These are phyloP conservation scores for Fusarium drepaniforme DNA, from an alignment of 2,329 filamentous ascomycete genomes.

Conservation along the genomic window DNA sequence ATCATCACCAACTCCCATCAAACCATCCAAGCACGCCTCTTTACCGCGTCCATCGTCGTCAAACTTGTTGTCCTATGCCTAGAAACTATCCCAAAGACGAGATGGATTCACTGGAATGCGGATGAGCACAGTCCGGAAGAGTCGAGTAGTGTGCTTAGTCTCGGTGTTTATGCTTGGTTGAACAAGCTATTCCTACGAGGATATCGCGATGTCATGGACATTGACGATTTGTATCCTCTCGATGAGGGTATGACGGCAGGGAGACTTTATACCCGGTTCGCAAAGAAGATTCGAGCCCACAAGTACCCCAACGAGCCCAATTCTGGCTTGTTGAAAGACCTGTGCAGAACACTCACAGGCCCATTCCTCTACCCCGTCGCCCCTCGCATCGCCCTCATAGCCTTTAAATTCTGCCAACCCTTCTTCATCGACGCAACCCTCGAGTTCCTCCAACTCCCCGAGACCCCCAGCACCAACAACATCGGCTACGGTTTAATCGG, in stretches of 20 bases:
- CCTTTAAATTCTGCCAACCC: slow-evolving; percentile 57
- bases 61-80: slow-evolving; percentile 52
- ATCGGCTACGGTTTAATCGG: slow-evolving; percentile 58
- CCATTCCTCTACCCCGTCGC: slow-evolving; percentile 51
- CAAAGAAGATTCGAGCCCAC: slow-evolving; percentile 39
- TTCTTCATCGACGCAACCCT: slow-evolving; percentile 57
- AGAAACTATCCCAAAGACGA: slow-evolving; percentile 54
- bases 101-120: slow-evolving; percentile 54
- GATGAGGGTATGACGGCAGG: slow-evolving; percentile 44
- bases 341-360: slow-evolving; percentile 47
- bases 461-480: slow-evolving; percentile 29
- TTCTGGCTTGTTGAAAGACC: slow-evolving; percentile 46
- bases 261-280: slow-evolving; percentile 34
- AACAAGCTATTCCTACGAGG: slow-evolving; percentile 51
- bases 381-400: slow-evolving; percentile 53
- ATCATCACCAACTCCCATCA: slow-evolving; percentile 30
- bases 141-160: slow-evolving; percentile 48
- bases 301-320: slow-evolving; percentile 33
- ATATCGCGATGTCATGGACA: slow-evolving; percentile 48
- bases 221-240: slow-evolving; percentile 52
- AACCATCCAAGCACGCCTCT: slow-evolving; percentile 45
- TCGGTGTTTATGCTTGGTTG: slow-evolving; percentile 52
- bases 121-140: slow-evolving; percentile 54
- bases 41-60: slow-evolving; percentile 50
- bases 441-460: slow-evolving; percentile 47